Base-by-base conservation (phyloP, 257 asterid genomes). In the Hygrophila difformis region DNA sequence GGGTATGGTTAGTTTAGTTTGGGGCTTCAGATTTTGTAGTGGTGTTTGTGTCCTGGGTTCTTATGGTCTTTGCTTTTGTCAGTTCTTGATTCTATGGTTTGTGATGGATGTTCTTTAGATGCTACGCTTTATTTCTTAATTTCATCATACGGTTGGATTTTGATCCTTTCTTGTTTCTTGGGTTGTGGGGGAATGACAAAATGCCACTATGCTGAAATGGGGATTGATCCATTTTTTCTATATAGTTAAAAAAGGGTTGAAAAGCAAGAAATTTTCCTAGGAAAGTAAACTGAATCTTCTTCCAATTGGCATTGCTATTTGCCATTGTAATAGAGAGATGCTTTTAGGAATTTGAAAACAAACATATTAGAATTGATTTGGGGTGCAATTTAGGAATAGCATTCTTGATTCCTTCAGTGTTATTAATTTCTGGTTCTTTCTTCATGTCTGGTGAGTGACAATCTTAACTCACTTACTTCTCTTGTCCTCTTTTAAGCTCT, bases 31-130 rank as follows among this genome's bases (percentile, higher is more conserved):
- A 52, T 41, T 9, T 20, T 42, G 35, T 38, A 24, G 33, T 66
- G 56, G n/a, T 60, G 47, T 50, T 44, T 46, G 41, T 49, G 11
- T 56, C 48, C 43, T 54, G 60, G 55, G 51, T 53, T 49, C 40
- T 38, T 23, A 4, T 11, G 56, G 28, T 43, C 51, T 36, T 55
- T n/a, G 18, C 29, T 15, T n/a, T 13, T 22, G 18, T 45, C 39
- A 7, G 33, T 31, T 47, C 12, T 28, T 48, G 20, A 56, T 61
- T 59, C 18, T 23, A 8, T 39, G 57, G 28, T 31, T 54, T 45
- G n/a, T n/a, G n/a, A 51, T 43, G 62, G 39, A 33, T 21, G 22
- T 39, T 8, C 31, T 56, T 21, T 53, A 55, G 53, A 56, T 67
- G 49, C 46, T 14, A 18, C 41, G 47, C 35, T 51, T 51, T 2